phyloP scores from a whole-genome alignment of 495 filamentous ascomycete species.

The Daldinia concentrica region DNA sequence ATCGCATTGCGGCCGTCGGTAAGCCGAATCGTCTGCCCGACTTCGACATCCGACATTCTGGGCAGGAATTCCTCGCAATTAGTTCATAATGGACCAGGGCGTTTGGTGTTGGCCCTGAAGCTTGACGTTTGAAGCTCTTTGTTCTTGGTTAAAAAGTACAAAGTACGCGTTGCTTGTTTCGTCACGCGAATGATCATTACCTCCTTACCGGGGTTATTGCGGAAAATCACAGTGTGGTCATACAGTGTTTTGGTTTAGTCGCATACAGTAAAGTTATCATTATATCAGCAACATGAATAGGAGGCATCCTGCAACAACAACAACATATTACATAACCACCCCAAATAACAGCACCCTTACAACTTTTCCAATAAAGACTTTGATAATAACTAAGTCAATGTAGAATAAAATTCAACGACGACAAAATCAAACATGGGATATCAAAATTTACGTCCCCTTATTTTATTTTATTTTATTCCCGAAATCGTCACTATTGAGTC shows the following conservation, averaged over 20 bases:
- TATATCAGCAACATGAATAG: background rate
- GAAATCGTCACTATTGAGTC: background rate
- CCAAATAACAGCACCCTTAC: background rate
- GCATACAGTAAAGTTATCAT: background rate
- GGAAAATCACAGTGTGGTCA: slow-evolving; percentile 16
- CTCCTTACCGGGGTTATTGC: slow-evolving; percentile 11
- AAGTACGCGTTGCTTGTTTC: slow-evolving; percentile 27
- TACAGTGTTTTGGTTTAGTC: background rate
- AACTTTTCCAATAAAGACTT: background rate
- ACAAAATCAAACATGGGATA: background rate
- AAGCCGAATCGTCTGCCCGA: slow-evolving; percentile 67
- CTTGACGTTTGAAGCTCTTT: slow-evolving; percentile 26
- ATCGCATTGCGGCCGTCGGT: slow-evolving; percentile 78
- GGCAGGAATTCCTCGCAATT: slow-evolving; percentile 30
- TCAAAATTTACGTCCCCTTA: background rate
- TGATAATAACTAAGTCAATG: background rate
- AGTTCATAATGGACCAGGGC: slow-evolving; percentile 40
- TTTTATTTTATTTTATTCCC: background rate
- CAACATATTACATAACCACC: background rate
- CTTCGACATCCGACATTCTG: slow-evolving; percentile 55
- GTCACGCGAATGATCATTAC: slow-evolving; percentile 42
- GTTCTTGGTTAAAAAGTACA: slow-evolving; percentile 26
- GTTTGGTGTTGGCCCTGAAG: slow-evolving; percentile 22
- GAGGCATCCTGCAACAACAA: background rate
- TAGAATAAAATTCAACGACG: background rate